Conservation (phyloP, 1,284 basidiomycete genomes). For the Sanghuangporus sanghuang region DNA sequence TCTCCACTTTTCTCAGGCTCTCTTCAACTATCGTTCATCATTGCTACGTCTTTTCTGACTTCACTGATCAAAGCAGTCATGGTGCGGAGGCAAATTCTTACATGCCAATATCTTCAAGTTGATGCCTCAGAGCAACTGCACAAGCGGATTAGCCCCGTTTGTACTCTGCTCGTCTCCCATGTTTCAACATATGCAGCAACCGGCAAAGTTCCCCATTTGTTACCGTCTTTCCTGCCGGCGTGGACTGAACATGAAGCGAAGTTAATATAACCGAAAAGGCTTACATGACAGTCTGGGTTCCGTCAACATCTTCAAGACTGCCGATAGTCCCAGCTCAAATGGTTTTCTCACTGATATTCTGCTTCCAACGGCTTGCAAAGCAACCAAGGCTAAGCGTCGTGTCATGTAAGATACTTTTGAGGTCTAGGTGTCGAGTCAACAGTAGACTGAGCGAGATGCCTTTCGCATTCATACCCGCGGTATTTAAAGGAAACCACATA, state of each 20-base stretch:
- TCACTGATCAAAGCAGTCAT: not conserved
- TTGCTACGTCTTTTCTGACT: not conserved
- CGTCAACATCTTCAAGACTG: no score
- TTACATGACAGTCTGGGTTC: not conserved
- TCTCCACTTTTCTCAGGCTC: not conserved
- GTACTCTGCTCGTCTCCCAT: not conserved
- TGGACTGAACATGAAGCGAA: not conserved
- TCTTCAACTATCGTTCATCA: not conserved
- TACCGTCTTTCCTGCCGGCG: not conserved
- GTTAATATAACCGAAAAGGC: not conserved
- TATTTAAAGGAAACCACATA: no score
- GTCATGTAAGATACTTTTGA: no score
- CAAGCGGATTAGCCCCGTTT: not conserved
- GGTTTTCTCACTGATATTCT: no score
- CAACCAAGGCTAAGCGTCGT: no score
- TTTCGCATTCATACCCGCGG: no score
- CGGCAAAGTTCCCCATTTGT: not conserved
- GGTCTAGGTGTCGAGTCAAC: no score
- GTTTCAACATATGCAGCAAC: not conserved
- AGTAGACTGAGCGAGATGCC: no score
- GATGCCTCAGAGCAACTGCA: not conserved
- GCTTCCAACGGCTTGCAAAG: no score
- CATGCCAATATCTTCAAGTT: not conserved
- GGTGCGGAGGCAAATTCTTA: not conserved
- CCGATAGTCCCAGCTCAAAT: no score